Evolutionary conservation across 192 early-diverging fungal genomes (phyloP), one percentile per base, ranked within the genome.

Genomic region (Gaertneriomyces semiglobifer): DNA sequence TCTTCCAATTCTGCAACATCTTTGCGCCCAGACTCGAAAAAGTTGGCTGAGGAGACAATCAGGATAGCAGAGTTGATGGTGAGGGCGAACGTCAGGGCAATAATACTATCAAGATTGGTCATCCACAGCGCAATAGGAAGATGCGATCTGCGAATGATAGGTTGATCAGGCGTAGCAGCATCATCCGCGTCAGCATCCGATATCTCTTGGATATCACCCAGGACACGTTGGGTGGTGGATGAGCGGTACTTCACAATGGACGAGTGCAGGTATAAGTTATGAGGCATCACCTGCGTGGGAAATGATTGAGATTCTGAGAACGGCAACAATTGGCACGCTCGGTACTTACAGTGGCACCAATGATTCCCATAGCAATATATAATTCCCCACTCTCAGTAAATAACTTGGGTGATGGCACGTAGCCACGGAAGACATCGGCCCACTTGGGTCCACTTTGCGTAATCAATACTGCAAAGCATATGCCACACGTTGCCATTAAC

Each of bases 221-320:
- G 63, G 25, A 33, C 25, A 33, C 25, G 25, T 0, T 63, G 66
- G 44, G 73, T 66, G 47, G 60, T 61, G 9, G 62, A 16, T 41
- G 80, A 70, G 46, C 91, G 74, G 12, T 86, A 79, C 51, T 88
- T 84, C 8, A 92, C 88, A 56, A 93, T 81, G 62, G 77, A 81
- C 3, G 88, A 89, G 56, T 93, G 92, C 10, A 93, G 72, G 60
- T 88, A 93, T 0, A 93, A 70, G 60, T 92, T 92, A 73, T 95
- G 93, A 6, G 93, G 93, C 93, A 95, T 95, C 52, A 79, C 65
- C 79, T 80, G 68, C n/a, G 5, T 66, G 12, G 52, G 6, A 12
- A 16, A 7, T 16, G 43, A 61, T 6, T n/a, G 25, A 14, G 42
- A 0, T 61, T 50, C 1, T 25, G 48, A 1, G 11, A n/a, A 18